phyloP scores from a whole-genome alignment of 495 filamentous ascomycete species.

The Neohortaea acidophila region DNA sequence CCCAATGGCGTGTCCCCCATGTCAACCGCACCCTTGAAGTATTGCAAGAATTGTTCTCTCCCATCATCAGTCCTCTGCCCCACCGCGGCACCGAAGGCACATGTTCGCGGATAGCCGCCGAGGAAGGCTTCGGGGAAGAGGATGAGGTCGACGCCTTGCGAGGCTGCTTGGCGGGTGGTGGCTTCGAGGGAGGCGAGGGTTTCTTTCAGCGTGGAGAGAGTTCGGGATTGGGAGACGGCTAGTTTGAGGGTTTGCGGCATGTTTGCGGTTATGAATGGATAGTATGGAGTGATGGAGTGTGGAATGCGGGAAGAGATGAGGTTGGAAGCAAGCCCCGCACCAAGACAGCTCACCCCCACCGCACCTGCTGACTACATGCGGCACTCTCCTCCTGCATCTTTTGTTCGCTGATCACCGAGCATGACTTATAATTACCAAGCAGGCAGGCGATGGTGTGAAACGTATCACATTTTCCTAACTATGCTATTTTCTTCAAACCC shows the following conservation, averaged over 20 bases:
- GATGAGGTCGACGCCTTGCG: conserved; percentile 51
- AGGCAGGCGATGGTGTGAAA: too few species aligned
- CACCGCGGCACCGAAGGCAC: conserved; percentile 57
- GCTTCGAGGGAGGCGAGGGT: conserved; percentile 51
- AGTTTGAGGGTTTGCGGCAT: conserved; percentile 44
- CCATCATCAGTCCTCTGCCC: conserved; percentile 53
- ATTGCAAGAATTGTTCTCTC: conserved; percentile 67
- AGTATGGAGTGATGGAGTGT: too few species aligned
- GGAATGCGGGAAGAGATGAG: too few species aligned
- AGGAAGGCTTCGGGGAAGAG: conserved; percentile 90
- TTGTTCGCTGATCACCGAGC: too few species aligned
- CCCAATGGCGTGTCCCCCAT: conserved; percentile 72
- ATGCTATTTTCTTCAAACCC: too few species aligned
- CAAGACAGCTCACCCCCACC: too few species aligned
- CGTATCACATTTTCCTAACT: too few species aligned
- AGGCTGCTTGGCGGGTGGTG: conserved; percentile 38
- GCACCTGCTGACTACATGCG: too few species aligned
- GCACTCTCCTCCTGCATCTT: too few species aligned
- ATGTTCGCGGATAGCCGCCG: conserved; percentile 82
- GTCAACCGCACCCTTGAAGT: conserved; percentile 67
- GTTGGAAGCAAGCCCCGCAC: too few species aligned
- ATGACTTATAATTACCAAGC: too few species aligned
- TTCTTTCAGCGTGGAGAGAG: conserved; percentile 42
- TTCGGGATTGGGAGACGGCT: conserved; percentile 63
- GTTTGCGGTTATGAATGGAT: conserved; percentile 1